These are phyloP conservation scores for Pugionium dolabratum DNA, from an alignment of 345 rosid genomes.

Conservation along the genomic window DNA sequence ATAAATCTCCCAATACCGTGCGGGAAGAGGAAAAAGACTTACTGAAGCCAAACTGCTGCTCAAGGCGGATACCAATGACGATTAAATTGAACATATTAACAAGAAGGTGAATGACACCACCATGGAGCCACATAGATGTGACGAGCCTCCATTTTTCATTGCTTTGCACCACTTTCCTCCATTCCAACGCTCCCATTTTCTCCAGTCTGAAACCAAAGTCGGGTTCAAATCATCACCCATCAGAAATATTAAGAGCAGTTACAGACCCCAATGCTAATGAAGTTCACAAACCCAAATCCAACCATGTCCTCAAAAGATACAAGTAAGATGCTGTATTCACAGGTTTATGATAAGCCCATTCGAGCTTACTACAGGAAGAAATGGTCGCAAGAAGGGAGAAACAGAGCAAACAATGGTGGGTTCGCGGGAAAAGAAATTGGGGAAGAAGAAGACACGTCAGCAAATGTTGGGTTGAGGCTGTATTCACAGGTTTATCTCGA, in stretches of 20 bases:
- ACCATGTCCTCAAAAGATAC: not conserved
- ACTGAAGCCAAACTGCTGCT: constrained; percentile 93
- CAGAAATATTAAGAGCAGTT: not conserved
- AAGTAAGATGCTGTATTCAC: not conserved
- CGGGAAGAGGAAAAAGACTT: constrained; percentile 23
- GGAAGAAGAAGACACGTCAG: no score
- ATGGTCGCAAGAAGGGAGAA: no score
- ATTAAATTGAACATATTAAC: constrained; percentile 72
- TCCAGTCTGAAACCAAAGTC: constrained; percentile 53
- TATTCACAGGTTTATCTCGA: not conserved
- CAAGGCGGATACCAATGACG: constrained; percentile 81
- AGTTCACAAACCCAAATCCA: not conserved
- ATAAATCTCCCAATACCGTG: no score
- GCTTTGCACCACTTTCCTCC: constrained; percentile 62
- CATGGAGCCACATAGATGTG: constrained; percentile 86
- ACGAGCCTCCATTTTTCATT: constrained; percentile 90
- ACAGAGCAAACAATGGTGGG: no score
- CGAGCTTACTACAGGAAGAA: no score
- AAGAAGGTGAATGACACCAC: constrained; percentile 81
- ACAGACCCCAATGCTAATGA: not conserved
- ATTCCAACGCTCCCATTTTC: constrained; percentile 75
- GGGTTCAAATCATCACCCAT: not conserved
- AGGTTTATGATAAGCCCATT: no score
- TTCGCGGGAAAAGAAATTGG: no score
- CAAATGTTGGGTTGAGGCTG: no score